Conservation (phyloP, 225 moss, liverwort and hornwort species). For the Climacium dendroides region DNA sequence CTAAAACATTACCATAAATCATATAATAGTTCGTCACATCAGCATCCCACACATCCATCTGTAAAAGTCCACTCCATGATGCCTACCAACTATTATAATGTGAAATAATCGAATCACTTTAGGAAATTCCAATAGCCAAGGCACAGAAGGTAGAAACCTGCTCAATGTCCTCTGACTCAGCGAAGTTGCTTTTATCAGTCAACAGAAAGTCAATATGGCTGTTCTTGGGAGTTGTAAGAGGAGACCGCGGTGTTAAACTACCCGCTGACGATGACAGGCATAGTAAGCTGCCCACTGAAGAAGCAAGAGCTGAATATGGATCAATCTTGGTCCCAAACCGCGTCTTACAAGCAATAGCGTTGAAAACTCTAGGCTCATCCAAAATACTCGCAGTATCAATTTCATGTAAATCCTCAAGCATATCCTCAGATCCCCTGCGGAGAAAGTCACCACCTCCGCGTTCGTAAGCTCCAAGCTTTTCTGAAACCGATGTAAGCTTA, state of each 20-base stretch:
- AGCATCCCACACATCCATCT: not conserved
- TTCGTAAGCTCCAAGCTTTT: slow-evolving; percentile 37
- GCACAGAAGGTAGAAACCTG: slow-evolving; percentile 44
- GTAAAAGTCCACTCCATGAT: not conserved
- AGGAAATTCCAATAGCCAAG: not conserved
- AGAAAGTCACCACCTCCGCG: slow-evolving; percentile 44
- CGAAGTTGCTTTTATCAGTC: slow-evolving; percentile 50
- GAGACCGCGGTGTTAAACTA: slow-evolving; percentile 82
- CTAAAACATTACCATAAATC: not conserved
- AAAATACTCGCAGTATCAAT: slow-evolving; percentile 92
- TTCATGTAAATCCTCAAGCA: slow-evolving; percentile 95
- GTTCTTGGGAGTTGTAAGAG: slow-evolving; percentile 58
- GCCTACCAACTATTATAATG: not conserved
- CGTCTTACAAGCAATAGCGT: slow-evolving; percentile 60
- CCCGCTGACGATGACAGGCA: slow-evolving; percentile 71
- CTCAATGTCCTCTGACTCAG: slow-evolving; percentile 66
- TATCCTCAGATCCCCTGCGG: slow-evolving; percentile 85
- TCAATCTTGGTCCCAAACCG: slow-evolving; percentile 80
- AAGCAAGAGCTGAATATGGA: slow-evolving; percentile 32
- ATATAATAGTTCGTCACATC: not conserved
- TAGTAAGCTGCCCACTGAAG: slow-evolving; percentile 42
- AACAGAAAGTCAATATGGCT: slow-evolving; percentile 68
- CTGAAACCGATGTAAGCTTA: slow-evolving; percentile 38
- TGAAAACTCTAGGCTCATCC: slow-evolving; percentile 71
- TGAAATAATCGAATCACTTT: not conserved